phyloP scores from a whole-genome alignment of 169 alveolate genomes.

The Plasmodium blacklocki region DNA sequence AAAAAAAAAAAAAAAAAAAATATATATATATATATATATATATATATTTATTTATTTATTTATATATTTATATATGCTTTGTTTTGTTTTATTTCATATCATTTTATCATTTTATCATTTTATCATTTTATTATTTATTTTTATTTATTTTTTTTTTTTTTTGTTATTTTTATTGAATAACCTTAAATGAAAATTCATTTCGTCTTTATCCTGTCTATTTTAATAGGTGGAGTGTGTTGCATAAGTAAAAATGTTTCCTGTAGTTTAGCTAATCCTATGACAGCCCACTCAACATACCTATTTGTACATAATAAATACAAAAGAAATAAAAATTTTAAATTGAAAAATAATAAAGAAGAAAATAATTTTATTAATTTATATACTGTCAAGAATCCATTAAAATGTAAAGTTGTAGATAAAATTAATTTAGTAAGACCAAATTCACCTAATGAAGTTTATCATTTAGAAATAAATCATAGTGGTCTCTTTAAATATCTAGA shows the following conservation, averaged over 20 bases:
- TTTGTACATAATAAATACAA: conserved; percentile 17
- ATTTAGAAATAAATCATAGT: conserved; percentile 78
- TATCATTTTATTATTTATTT: too few relatives aligned
- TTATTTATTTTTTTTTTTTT: background rate
- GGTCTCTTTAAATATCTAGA: conserved; percentile 75
- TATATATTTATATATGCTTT: too few relatives aligned
- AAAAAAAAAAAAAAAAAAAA: too few relatives aligned
- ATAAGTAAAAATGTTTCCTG: background rate
- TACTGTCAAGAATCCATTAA: conserved; percentile 78
- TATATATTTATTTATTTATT: too few relatives aligned
- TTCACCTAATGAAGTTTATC: conserved; percentile 77
- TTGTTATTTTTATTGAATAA: background rate
- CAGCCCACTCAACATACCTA: background rate
- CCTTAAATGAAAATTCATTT: conserved; percentile 17
- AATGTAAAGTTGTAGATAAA: conserved; percentile 75
- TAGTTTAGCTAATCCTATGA: background rate
- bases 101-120: too few relatives aligned
- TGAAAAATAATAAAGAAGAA: background rate
- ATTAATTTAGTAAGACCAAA: conserved; percentile 75
- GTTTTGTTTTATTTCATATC: too few relatives aligned
- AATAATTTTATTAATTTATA: conserved; percentile 51
- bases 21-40: too few relatives aligned
- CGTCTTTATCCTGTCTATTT: background rate
- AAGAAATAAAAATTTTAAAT: conserved; percentile 7
- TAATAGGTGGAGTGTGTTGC: conserved; percentile 10